A percentile compares a stretch with the other conserved stretches of the same genome.
phyloP scores from a whole-genome alignment of 2,329 filamentous ascomycete genomes.

The Sarocladiaceae sp. region DNA sequence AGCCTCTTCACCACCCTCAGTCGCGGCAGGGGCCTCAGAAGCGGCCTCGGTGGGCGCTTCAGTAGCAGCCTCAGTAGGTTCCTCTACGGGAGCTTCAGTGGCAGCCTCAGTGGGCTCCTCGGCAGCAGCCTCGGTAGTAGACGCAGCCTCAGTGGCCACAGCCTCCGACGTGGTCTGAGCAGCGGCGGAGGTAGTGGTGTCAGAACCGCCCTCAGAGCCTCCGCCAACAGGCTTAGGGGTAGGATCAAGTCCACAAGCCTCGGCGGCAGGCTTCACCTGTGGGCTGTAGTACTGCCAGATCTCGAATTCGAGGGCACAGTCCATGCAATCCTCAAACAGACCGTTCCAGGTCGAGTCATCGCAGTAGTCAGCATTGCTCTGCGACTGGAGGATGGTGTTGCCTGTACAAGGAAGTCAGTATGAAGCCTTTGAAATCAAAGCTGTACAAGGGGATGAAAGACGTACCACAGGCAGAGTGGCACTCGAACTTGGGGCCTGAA shows the following conservation, averaged over 20 bases:
- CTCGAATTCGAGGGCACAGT: conserved; percentile 36
- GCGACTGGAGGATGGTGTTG: conserved; percentile 22
- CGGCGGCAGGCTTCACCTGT: conserved; percentile 31
- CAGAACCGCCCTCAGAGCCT: conserved; percentile 10
- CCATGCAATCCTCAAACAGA: conserved; percentile 38
- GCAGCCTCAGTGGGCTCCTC: neutral
- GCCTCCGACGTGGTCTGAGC: conserved; percentile 13
- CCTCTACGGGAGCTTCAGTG: neutral
- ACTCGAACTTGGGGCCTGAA: conserved; percentile 35
- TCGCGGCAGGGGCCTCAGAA: neutral
- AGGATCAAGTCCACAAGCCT: conserved; percentile 27
- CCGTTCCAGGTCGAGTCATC: conserved; percentile 32
- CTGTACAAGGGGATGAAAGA: conserved; percentile 5
- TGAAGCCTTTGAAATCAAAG: neutral
- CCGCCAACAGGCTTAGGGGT: conserved; percentile 17
- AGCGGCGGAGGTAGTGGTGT: conserved; percentile 12
- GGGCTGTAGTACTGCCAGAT: conserved; percentile 41
- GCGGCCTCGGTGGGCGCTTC: neutral
- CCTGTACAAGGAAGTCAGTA: conserved; percentile 17
- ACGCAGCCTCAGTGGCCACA: conserved; percentile 1
- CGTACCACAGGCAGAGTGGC: conserved; percentile 48
- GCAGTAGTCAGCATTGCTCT: conserved; percentile 24
- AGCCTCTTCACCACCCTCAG: neutral
- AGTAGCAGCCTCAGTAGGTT: neutral
- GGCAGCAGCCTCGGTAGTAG: conserved; percentile 10